Evolutionary conservation across 2,329 filamentous ascomycete species (phyloP), one percentile per base, ranked within the genome.

Genomic region (Aspergillus awamori): DNA sequence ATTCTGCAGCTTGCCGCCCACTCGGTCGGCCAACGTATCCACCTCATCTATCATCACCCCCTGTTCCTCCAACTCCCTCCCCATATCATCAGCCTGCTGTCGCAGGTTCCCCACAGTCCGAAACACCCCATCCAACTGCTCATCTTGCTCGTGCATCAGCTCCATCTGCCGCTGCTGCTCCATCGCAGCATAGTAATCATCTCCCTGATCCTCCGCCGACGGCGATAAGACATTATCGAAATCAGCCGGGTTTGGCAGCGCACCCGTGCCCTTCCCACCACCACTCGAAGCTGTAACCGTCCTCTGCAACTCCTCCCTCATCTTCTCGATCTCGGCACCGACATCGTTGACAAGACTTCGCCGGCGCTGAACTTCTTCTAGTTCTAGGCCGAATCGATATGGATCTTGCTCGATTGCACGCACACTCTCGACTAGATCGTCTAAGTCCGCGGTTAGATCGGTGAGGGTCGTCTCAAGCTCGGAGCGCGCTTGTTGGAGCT

Each of bases 31-130:
- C 59, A 96, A 82, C 30, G 83, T 85, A 77, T 98, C 94, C 43
- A 96, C 90, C 56, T 91, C 88, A 65, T 95, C 89, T 60, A 99
- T 83, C 85, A 98, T 89, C 76, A 93, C 91, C 22, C 85, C 85
- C 82, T 99, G 95, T 80, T 99, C 95, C 78, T 97, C 96, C 49
- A 99, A 82, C 81, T 99, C 95, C 60, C 94, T 84, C 1, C 95
- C 94, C 94, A 99, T 99, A 69, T 93, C 91, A 77, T 96, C 89
- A 1, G 95, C 96, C 82, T 98, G 95, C 73, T 90, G 84, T 59
- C 94, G 84, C 73, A 99, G 79, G 74, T 93, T 97, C 2, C 93
- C 94, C 24, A 99, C 95, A 1, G 94, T 98, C 67, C 89, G 87
- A 74, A 96, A 97, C 51, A 99, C 94, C 15, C 91, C 91, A 74